phyloP scores from a whole-genome alignment of 108 stramenopile species.

The Cyclotella sp. region DNA sequence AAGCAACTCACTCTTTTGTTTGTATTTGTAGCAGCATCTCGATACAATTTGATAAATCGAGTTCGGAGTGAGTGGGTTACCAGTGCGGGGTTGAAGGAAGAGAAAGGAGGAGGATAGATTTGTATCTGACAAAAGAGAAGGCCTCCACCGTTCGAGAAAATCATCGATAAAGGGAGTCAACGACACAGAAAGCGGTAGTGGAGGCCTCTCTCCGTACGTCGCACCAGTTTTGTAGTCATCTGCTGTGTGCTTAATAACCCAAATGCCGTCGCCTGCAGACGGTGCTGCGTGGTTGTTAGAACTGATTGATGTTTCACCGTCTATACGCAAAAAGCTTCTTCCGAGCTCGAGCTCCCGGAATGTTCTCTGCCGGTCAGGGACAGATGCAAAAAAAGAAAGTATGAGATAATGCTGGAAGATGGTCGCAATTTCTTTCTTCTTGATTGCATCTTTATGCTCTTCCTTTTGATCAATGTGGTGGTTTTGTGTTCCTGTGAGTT shows the following conservation, averaged over 20 bases:
- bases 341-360: conserved; percentile 84
- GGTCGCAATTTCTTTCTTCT: conserved; percentile 60
- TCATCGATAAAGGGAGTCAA: conserved; percentile 80
- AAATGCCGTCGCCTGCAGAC: conserved; percentile 38
- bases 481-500: too few relatives aligned
- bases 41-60: conserved; percentile 77
- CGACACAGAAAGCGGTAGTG: conserved; percentile 59
- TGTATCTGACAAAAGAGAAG: conserved; percentile 49
- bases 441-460: conserved; percentile 19
- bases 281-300: conserved; percentile 34
- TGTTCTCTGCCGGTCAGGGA: conserved; percentile 88
- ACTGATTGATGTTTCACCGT: not conserved
- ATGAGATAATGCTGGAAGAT: conserved; percentile 79
- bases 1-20: conserved; percentile 54
- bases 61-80: conserved; percentile 76
- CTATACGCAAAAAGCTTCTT: conserved; percentile 58
- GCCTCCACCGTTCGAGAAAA: conserved; percentile 75
- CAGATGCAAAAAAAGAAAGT: conserved; percentile 76
- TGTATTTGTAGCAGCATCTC: conserved; percentile 75
- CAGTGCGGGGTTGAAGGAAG: conserved; percentile 78
- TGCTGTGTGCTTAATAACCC: conserved; percentile 73
- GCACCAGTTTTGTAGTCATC: conserved; percentile 88
- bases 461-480: conserved; percentile 1
- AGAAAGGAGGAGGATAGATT: conserved; percentile 30
- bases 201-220: conserved; percentile 83